Evolutionary conservation across 768 basidiomycete genomes (phyloP).

Genomic region (Pleurotus ostreatus): DNA sequence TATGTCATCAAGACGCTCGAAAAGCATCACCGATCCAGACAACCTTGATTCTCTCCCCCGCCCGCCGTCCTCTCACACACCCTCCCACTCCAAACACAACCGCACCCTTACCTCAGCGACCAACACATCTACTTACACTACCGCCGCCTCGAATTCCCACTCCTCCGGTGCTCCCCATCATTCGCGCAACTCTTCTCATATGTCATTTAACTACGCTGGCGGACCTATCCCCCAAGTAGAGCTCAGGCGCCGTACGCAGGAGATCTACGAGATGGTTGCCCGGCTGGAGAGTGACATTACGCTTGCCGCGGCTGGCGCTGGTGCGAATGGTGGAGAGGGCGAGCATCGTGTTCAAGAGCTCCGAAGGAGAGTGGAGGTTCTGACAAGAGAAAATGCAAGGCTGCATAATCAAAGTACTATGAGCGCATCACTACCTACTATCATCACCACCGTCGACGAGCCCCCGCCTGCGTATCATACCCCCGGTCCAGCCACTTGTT

Average conservation of each 20-base stretch:
- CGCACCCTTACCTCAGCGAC: slow-evolving; percentile 1
- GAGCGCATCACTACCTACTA: background rate
- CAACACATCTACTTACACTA: background rate
- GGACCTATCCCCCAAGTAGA: slow-evolving; percentile 4
- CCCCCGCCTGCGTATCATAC: slow-evolving; percentile 8
- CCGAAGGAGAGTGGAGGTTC: background rate
- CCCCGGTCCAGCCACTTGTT: slow-evolving; percentile 5
- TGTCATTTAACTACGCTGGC: background rate
- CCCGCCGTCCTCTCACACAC: background rate
- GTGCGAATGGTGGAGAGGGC: background rate
- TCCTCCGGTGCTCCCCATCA: background rate
- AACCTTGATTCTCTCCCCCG: background rate
- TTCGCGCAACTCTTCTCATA: slow-evolving; percentile 5
- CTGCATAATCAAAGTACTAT: slow-evolving; percentile 5
- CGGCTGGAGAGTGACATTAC: slow-evolving; percentile 2
- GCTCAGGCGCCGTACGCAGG: slow-evolving; percentile 3
- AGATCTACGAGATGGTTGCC: slow-evolving; percentile 8
- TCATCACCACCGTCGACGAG: slow-evolving; percentile 4
- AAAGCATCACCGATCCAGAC: background rate
- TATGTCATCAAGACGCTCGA: slow-evolving; percentile 2
- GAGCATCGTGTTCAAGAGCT: background rate
- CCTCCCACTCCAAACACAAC: background rate
- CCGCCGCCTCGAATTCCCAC: background rate
- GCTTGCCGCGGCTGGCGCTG: background rate
- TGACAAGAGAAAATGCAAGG: slow-evolving; percentile 2